These are phyloP conservation scores for Citrus australasica DNA, from an alignment of 345 rosid genomes.

Conservation along the genomic window DNA sequence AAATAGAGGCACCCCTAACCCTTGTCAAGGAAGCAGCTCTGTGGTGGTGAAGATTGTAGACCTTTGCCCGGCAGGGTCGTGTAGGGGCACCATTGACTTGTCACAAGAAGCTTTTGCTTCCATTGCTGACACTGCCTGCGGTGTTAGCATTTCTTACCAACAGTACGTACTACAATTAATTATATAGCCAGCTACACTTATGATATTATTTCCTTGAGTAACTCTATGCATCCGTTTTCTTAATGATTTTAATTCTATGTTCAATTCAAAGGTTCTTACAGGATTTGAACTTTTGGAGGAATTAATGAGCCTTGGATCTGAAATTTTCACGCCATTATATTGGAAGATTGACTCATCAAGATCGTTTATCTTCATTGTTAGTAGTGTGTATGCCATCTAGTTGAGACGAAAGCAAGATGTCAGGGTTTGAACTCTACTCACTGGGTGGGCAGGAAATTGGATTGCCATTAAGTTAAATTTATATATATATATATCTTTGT, in stretches of 20 bases:
- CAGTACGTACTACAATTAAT: background rate
- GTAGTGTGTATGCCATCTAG: too few relatives aligned
- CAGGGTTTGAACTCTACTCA: too few relatives aligned
- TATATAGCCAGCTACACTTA: too few relatives aligned
- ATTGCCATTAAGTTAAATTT: too few relatives aligned
- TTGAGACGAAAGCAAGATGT: too few relatives aligned
- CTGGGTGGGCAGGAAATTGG: too few relatives aligned
- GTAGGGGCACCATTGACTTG: constrained; percentile 19
- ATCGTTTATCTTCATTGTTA: too few relatives aligned
- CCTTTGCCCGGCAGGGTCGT: background rate
- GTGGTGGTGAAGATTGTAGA: constrained; percentile 6
- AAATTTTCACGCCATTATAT: background rate
- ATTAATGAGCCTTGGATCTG: background rate
- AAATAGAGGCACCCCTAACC: background rate
- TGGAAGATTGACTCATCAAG: too few relatives aligned
- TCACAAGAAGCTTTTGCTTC: constrained; percentile 19
- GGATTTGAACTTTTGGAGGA: background rate
- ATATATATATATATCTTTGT: too few relatives aligned
- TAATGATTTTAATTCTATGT: background rate
- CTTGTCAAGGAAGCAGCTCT: constrained; percentile 3
- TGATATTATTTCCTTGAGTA: too few relatives aligned
- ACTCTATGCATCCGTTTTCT: too few relatives aligned
- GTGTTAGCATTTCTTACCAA: constrained; percentile 9
- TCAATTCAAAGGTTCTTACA: background rate
- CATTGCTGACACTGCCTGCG: constrained; percentile 12